These are phyloP conservation scores for Dothideomycetidae sp. DNA, from an alignment of 2,329 filamentous ascomycete species.

Conservation along the genomic window DNA sequence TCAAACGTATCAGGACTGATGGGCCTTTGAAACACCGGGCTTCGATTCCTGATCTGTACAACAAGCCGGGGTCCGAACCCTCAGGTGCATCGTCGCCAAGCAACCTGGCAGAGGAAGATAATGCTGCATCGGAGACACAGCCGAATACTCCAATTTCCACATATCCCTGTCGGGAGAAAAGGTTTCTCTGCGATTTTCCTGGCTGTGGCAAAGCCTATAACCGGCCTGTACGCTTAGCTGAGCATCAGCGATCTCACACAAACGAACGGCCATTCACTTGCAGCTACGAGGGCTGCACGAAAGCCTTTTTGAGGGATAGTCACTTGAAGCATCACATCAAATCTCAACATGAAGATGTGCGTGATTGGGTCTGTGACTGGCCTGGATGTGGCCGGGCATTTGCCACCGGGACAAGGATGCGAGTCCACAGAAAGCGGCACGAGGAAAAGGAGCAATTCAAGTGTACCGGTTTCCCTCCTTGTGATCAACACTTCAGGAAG, in stretches of 20 bases:
- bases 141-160: slow-evolving; percentile 15
- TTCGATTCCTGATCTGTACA: no score
- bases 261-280: slow-evolving; percentile 73
- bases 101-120: no score
- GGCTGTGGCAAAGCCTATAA: slow-evolving; percentile 76
- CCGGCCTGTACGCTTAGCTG: slow-evolving; percentile 62
- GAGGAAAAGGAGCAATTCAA: slow-evolving; percentile 58
- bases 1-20: background rate
- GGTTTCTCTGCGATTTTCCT: slow-evolving; percentile 57
- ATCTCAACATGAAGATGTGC: slow-evolving; percentile 59
- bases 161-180: slow-evolving; percentile 52
- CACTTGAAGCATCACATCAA: slow-evolving; percentile 78
- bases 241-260: slow-evolving; percentile 72
- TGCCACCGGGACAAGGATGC: slow-evolving; percentile 61
- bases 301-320: slow-evolving; percentile 73
- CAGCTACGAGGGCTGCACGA: slow-evolving; percentile 54
- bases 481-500: slow-evolving; percentile 70
- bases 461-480: slow-evolving; percentile 56
- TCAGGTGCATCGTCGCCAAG: no score
- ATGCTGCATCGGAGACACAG: no score
- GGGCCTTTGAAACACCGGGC: no score
- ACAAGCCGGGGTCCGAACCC: no score
- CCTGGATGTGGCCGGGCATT: slow-evolving; percentile 67
- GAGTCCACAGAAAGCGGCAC: slow-evolving; percentile 61
- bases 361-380: slow-evolving; percentile 56